A percentile compares a stretch with the other conserved stretches of the same genome.
phyloP scores from a whole-genome alignment of 176 grass and related monocot species.

The Saccharum spontaneum region DNA sequence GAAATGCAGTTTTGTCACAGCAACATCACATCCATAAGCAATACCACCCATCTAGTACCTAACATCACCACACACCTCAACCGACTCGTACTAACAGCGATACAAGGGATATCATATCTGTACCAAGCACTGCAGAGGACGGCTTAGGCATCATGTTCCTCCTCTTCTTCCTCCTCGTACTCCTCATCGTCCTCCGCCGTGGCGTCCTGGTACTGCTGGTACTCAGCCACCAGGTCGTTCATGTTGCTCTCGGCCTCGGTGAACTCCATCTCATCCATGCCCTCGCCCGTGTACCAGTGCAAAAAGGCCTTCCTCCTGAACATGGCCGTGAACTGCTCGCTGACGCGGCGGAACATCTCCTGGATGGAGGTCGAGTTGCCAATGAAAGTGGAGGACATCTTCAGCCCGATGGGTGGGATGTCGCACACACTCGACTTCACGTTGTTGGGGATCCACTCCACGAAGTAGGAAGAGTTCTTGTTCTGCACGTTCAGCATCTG shows the following conservation, averaged over 20 bases:
- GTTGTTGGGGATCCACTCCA: slow-evolving; percentile 96
- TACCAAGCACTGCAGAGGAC: not conserved
- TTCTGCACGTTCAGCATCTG: slow-evolving; percentile 98
- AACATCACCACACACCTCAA: slow-evolving; percentile 35
- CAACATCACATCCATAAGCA: slow-evolving; percentile 13
- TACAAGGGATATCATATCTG: slow-evolving; percentile 30
- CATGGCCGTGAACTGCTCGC: slow-evolving; percentile 96
- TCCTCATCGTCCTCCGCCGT: slow-evolving; percentile 56
- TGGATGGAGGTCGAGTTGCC: slow-evolving; percentile 76
- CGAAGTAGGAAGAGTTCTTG: slow-evolving; percentile 95
- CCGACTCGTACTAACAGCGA: not conserved
- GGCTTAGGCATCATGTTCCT: slow-evolving; percentile 34
- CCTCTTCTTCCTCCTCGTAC: slow-evolving; percentile 61
- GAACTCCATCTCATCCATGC: slow-evolving; percentile 99
- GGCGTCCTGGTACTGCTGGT: slow-evolving; percentile 89
- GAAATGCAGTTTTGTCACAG: slow-evolving; percentile 23
- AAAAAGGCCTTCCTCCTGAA: slow-evolving; percentile 99
- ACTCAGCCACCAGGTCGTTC: slow-evolving; percentile 84
- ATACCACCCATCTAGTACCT: slow-evolving; percentile 24
- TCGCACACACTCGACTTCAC: slow-evolving; percentile 90
- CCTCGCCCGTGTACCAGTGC: slow-evolving; percentile 96
- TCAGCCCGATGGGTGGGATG: slow-evolving; percentile 71
- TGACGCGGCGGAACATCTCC: slow-evolving; percentile 88
- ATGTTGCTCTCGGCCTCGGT: slow-evolving; percentile 89
- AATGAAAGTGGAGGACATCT: slow-evolving; percentile 73